These are phyloP conservation scores for Brassica hybrid DNA, from an alignment of 441 rosid genomes.

Conservation along the genomic window DNA sequence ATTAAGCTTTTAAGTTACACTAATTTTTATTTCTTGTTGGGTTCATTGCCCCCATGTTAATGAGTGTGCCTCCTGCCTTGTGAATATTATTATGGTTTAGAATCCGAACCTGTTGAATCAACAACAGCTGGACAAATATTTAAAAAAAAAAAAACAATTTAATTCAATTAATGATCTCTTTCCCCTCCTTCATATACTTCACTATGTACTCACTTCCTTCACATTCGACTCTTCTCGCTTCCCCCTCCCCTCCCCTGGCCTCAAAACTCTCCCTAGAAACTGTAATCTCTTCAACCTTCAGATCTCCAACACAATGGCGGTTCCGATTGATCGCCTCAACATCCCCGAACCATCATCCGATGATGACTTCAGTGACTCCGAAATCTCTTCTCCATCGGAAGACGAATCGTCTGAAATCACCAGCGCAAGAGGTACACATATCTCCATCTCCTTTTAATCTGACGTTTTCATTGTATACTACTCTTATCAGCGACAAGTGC, in stretches of 20 bases:
- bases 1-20: no score
- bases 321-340: constrained; percentile 5
- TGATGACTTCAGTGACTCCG: constrained; percentile 6
- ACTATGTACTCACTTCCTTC: background rate
- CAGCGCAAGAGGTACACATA: background rate
- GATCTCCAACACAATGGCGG: constrained; percentile 14
- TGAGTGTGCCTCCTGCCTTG: no score
- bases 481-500: background rate
- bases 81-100: background rate
- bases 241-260: no score
- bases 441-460: background rate
- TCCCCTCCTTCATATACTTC: background rate
- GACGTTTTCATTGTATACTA: background rate
- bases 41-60: no score
- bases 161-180: background rate
- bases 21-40: no score
- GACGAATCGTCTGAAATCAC: constrained; percentile 23
- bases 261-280: background rate
- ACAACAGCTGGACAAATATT: background rate
- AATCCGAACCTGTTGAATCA: constrained; percentile 2
- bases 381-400: background rate
- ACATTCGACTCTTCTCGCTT: background rate
- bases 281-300: background rate
- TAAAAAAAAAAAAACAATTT: background rate
- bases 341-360: constrained; percentile 23